These are phyloP conservation scores for Pestalotiopsis sp. DNA, from an alignment of 2,329 filamentous ascomycete genomes.

Conservation along the genomic window DNA sequence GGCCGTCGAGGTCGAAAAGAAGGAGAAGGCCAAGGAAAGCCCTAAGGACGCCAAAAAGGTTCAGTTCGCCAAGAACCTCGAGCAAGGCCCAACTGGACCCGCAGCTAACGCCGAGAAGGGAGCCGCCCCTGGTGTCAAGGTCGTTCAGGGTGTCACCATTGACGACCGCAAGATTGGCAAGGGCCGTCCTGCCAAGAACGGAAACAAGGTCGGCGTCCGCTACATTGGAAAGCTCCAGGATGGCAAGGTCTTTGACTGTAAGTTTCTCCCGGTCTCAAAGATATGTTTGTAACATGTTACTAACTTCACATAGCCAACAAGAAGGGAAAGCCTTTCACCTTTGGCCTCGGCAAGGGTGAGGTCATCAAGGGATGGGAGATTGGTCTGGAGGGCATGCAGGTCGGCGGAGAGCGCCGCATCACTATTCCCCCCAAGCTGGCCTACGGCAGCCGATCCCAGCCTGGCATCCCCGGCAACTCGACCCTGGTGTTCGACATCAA, in stretches of 20 bases:
- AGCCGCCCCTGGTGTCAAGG: conserved; percentile 70
- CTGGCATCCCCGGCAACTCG: conserved; percentile 90
- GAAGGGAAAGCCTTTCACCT: conserved; percentile 96
- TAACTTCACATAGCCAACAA: conserved; percentile 74
- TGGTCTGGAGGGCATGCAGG: conserved; percentile 87
- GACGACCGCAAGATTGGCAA: conserved; percentile 94
- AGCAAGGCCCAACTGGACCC: conserved; percentile 88
- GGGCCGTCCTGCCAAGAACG: conserved; percentile 85
- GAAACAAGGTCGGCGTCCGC: conserved; percentile 88
- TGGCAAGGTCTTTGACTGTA: conserved; percentile 93
- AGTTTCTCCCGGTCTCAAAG: conserved; percentile 39
- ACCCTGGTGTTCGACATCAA: conserved; percentile 91
- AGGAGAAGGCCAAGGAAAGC: conserved; percentile 51
- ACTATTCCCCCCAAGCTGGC: conserved; percentile 85
- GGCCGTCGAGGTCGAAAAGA: conserved; percentile 66
- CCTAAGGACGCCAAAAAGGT: conserved; percentile 86
- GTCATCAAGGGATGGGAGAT: conserved; percentile 99
- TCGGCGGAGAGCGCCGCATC: conserved; percentile 91
- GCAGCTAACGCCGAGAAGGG: conserved; percentile 53
- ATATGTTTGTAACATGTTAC: neutral
- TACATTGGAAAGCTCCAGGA: conserved; percentile 97
- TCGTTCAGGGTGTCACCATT: conserved; percentile 85
- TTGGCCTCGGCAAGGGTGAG: conserved; percentile 92
- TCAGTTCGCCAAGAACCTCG: conserved; percentile 97
- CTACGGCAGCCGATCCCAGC: conserved; percentile 82